Percentiles rank a stretch among this genome's conserved stretches.
Conservation (phyloP, 139 green algal genomes). For the Zygnema circumcarinatum region DNA sequence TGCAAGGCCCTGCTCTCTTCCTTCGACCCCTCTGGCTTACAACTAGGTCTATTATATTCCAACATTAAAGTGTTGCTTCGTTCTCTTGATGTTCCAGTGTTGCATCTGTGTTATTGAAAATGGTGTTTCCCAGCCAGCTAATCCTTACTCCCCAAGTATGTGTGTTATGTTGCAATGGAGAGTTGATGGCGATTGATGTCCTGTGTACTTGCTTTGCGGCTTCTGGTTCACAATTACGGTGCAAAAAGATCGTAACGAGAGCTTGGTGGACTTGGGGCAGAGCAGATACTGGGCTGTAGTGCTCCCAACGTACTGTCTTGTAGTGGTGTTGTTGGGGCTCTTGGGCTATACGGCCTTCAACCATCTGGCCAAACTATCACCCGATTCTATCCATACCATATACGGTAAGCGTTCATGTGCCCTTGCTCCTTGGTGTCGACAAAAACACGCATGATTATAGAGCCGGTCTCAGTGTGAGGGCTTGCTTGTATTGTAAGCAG, state of each 20-base stretch:
- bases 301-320: slow-evolving; percentile 32
- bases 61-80: not conserved
- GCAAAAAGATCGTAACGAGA: not conserved
- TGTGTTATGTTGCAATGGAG: not conserved
- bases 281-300: slow-evolving; percentile 54
- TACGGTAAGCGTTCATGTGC: slow-evolving; percentile 12
- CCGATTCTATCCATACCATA: slow-evolving; percentile 30
- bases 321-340: slow-evolving; percentile 34
- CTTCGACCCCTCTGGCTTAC: not conserved
- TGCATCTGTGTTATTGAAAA: not conserved
- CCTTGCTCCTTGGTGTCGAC: not conserved
- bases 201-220: not conserved
- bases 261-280: not conserved
- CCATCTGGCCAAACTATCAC: slow-evolving; percentile 23
- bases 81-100: not conserved
- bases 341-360: slow-evolving; percentile 34
- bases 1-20: not conserved
- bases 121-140: not conserved
- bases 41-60: slow-evolving; percentile 21
- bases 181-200: not conserved
- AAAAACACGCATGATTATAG: too few relatives aligned
- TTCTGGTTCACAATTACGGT: not conserved
- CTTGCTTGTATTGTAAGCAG: not conserved
- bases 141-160: not conserved
- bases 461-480: too few relatives aligned